Base-by-base conservation (phyloP, 345 rosid species). In the Dipteronia dyeriana region DNA sequence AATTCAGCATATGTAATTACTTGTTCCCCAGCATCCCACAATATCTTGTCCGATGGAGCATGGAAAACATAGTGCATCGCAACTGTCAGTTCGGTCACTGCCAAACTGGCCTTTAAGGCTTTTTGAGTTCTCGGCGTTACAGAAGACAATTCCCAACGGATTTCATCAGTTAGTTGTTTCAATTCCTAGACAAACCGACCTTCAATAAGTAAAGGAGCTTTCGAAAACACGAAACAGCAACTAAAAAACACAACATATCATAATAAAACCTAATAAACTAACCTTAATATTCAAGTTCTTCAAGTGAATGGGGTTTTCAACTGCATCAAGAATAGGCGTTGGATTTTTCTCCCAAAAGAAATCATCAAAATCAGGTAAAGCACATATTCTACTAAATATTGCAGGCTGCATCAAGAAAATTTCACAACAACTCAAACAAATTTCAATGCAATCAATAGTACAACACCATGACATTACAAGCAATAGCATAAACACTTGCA, bases 1-100 rank as follows among this genome's bases (percentile, higher is more conserved):
- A 70, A 53, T 45, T 60, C 68, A 71, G 14, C 47, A 9, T 71
- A 75, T 69, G 14, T 62, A 62, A 85, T 84, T 87, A 90, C 98
- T 79, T 95, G 94, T 79, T 95, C 94, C 10, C 90, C 95, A 57
- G 84, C 87, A 88, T 93, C 98, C 98, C 98, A 95, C 78, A 93
- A 41, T 74, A 95, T 90, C 83, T 90, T 95, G 84, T 95, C 98
- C 39, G 83, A 84, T 0, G 98, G 98, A 63, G 97, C 92, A 84
- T 89, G 91, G 60, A 95, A 95, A 71, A 95, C 91, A 70, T 91
- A 87, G 80, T 95, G 98, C 43, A 95, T 82, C 49, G 98, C 97
- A 81, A 95, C 84, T 0, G 98, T 95, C 77, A 95, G 84, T 80
- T 95, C 98, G 68, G 88, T 88, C 2, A 86, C 86, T 31, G 97